phyloP scores from a whole-genome alignment of 805 yeast species.

The Kurtzmaniella cleridarum region DNA sequence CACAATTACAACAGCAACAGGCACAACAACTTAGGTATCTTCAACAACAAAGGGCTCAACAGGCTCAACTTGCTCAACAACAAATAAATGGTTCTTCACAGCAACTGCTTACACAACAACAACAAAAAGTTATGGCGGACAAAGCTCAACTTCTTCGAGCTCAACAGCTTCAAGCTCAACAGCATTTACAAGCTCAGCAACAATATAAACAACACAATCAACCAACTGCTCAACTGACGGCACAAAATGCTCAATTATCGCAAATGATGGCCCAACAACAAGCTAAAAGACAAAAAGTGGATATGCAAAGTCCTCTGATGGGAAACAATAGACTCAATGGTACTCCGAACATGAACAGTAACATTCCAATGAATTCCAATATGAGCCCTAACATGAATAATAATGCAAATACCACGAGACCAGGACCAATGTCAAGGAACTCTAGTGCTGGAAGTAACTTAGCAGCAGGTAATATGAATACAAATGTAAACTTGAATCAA shows the following conservation, averaged over 20 bases:
- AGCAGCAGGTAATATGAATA: neutral
- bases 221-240: constrained; percentile 8
- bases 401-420: too few species aligned
- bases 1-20: constrained; percentile 9
- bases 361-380: too few species aligned
- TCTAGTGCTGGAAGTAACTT: too few species aligned
- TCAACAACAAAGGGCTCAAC: constrained; percentile 8
- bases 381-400: too few species aligned
- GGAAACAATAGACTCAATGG: too few species aligned
- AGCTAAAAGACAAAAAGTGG: too few species aligned
- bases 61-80: constrained; percentile 7
- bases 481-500: neutral
- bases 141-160: constrained; percentile 10
- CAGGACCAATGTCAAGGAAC: too few species aligned
- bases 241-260: too few species aligned
- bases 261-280: too few species aligned
- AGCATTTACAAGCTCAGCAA: constrained; percentile 6
- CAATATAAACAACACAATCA: constrained; percentile 9
- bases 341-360: too few species aligned
- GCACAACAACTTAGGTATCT: constrained; percentile 6
- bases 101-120: constrained; percentile 7
- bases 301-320: too few species aligned
- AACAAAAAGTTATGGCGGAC: constrained; percentile 6
- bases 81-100: constrained; percentile 5
- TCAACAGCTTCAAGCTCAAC: constrained; percentile 12